Conservation (phyloP, 257 asterid species). For the Nicotiana attenuata region DNA sequence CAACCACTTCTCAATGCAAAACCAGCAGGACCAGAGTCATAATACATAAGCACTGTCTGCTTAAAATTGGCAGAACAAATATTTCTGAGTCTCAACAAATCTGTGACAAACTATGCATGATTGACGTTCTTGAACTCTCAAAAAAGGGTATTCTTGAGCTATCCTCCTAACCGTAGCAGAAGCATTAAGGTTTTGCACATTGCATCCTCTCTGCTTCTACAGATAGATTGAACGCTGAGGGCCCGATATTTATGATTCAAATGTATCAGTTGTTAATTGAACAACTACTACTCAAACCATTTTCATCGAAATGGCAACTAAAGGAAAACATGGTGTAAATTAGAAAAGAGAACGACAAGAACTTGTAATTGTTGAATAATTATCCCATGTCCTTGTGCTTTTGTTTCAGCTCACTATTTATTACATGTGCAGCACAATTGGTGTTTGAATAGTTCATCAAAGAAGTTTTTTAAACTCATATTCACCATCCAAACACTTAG, state of each 20-base stretch:
- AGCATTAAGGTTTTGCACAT: not conserved
- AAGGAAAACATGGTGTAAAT: not conserved
- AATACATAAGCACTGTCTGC: not conserved
- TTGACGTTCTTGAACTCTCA: not conserved
- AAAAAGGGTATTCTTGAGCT: not conserved
- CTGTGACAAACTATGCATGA: not conserved
- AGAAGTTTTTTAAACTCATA: not conserved
- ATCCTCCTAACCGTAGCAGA: not conserved
- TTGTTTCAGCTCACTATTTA: no score
- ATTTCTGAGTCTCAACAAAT: not conserved
- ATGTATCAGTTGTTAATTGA: not conserved
- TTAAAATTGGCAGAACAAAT: not conserved
- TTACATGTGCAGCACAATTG: no score
- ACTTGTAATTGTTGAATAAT: no score
- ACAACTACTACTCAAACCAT: not conserved
- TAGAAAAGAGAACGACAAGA: not conserved
- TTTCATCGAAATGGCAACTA: not conserved
- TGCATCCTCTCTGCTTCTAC: not conserved
- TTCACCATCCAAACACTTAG: not conserved
- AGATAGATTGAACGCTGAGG: not conserved
- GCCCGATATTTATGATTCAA: not conserved
- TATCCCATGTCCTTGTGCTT: no score
- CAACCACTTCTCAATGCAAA: conserved; percentile 87
- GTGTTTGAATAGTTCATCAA: not conserved
- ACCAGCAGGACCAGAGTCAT: conserved; percentile 37